Evolutionary conservation across 805 yeast species (phyloP).

Genomic region (Schwanniomyces vanrijiae): DNA sequence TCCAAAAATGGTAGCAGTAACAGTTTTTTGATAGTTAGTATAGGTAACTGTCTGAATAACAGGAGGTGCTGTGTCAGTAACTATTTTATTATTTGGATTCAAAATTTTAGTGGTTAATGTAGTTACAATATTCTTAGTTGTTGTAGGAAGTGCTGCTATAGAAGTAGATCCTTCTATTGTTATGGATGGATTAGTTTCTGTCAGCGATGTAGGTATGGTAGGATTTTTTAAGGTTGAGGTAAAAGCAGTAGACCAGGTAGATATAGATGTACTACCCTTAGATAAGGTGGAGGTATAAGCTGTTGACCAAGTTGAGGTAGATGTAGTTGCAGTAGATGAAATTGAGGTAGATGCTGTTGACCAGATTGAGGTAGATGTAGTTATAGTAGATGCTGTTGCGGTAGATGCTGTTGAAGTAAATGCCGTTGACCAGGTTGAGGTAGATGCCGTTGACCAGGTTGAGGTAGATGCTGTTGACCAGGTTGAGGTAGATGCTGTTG

Average conservation of each 20-base stretch:
- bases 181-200: too few species aligned
- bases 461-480: background rate
- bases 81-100: background rate
- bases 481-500: slow-evolving; percentile 3
- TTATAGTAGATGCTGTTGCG: background rate
- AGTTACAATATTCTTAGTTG: background rate
- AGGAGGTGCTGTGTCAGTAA: slow-evolving; percentile 8
- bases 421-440: background rate
- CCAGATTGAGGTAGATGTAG: background rate
- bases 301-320: background rate
- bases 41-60: slow-evolving; percentile 9
- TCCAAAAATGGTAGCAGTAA: background rate
- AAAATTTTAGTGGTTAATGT: slow-evolving; percentile 3
- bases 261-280: background rate
- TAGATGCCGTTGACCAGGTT: background rate
- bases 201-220: too few species aligned
- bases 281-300: background rate
- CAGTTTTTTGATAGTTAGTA: background rate
- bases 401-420: background rate
- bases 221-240: background rate
- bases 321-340: background rate
- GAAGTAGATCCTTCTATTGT: too few species aligned
- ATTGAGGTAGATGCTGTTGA: background rate
- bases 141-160: background rate
- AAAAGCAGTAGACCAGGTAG: background rate